Evolutionary conservation across 2,329 filamentous ascomycete genomes (phyloP), one percentile per base, ranked within the genome.

Genomic region (Chaetomium sp.): DNA sequence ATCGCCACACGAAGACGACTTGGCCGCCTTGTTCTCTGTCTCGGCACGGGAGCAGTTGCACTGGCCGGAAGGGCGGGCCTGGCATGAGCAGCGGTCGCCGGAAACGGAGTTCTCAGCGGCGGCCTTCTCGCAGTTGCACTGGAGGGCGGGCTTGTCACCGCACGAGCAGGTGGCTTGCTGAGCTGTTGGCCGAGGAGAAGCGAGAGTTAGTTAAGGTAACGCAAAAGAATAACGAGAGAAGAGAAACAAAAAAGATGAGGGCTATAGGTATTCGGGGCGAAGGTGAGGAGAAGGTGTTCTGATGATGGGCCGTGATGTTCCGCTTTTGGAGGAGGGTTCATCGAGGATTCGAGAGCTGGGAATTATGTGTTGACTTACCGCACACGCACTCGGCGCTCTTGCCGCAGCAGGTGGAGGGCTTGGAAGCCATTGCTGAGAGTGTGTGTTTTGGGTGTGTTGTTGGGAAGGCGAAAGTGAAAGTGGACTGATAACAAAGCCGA

Each of bases 51-150:
- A 86, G 70, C 91, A 95, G 38, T 86, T 95, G 76, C 91, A 95
- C 66, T 85, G 76, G 57, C 88, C 88, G 57, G 86, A 88, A 27
- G 88, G 87, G 54, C 90, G 85, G 64, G 87, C 84, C 64, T 89
- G 82, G 78, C 91, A 95, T 45, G 88, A 91, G 79, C 90, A 96
- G 64, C 89, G 80, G 41, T 88, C 79, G 6, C 89, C 89, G 6
- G 77, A 71, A 54, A 89, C 70, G 42, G 74, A 74, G 78, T 96
- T 96, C 79, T 96, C 91, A 12, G 77, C 73, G 4, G 79, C 61
- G 4, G 91, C 81, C 72, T 89, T 91, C 66, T 83, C 83, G 76
- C 92, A 96, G 60, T 78, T 87, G 82, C 92, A 97, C 70, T 91
- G 79, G 49, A 96, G 83, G 49, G 92, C 92, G 4, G 85, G 82